Percentiles rank a stretch among this genome's conserved stretches.
These are phyloP conservation scores for Termitomyces sp. DNA, from an alignment of 768 basidiomycete genomes.

Conservation along the genomic window DNA sequence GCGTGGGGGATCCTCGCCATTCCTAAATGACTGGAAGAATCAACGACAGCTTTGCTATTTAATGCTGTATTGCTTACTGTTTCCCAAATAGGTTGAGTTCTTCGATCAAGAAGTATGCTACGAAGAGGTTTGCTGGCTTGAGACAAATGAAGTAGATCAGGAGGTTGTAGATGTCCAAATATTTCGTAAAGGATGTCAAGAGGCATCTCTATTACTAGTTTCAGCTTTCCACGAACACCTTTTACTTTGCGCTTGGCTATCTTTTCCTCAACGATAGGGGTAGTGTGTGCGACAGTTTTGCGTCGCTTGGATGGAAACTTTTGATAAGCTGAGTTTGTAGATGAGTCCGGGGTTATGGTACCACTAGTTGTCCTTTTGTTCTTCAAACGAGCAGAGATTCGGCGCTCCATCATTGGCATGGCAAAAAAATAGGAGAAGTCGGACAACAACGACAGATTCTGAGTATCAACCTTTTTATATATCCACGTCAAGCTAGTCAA, in stretches of 20 bases:
- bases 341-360: not conserved
- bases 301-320: not conserved
- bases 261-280: not conserved
- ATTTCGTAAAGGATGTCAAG: conserved; percentile 32
- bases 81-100: conserved; percentile 26
- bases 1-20: conserved; percentile 11
- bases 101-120: conserved; percentile 21
- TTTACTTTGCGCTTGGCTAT: conserved; percentile 13
- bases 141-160: conserved; percentile 33
- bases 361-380: not conserved
- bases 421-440: no score
- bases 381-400: not conserved
- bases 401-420: not conserved
- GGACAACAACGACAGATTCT: no score
- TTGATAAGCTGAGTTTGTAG: not conserved
- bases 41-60: not conserved
- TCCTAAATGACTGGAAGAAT: conserved; percentile 17
- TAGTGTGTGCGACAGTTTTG: not conserved
- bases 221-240: conserved; percentile 16
- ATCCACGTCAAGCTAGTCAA: no score
- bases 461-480: no score
- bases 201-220: conserved; percentile 25
- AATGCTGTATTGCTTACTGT: conserved; percentile 6
- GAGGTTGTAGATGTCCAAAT: conserved; percentile 28
- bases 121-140: conserved; percentile 30